phyloP scores from a whole-genome alignment of 345 rosid species.

The Hibiscus syriacus region DNA sequence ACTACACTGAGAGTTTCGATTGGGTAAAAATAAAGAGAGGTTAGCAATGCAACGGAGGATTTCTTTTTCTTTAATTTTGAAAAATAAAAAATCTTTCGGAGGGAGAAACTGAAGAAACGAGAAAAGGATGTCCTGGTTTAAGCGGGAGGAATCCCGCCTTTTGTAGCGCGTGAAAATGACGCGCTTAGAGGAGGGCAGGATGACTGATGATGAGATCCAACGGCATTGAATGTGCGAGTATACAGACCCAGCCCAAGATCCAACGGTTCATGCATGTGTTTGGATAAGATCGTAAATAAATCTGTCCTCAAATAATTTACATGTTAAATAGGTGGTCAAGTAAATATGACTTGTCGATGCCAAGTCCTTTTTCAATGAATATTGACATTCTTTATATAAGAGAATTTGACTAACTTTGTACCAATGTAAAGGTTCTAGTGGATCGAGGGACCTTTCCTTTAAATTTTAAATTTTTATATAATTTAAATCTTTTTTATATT shows the following conservation, averaged over 20 bases:
- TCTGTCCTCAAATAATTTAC: background rate
- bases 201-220: background rate
- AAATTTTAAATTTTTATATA: too few relatives aligned
- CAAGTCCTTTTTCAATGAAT: too few relatives aligned
- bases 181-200: background rate
- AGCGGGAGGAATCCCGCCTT: slow-evolving; percentile 11
- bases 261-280: background rate
- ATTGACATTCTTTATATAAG: too few relatives aligned
- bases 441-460: too few relatives aligned
- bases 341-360: too few relatives aligned
- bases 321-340: too few relatives aligned
- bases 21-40: background rate
- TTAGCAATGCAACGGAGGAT: background rate
- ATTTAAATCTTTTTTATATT: too few relatives aligned
- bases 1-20: background rate
- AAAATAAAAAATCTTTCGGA: background rate
- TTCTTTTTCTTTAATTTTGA: background rate
- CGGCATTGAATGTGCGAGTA: background rate
- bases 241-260: background rate
- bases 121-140: background rate
- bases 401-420: too few relatives aligned
- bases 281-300: background rate
- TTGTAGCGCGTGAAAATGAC: background rate
- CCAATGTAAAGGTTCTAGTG: too few relatives aligned
- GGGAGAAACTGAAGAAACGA: background rate